Percentiles rank a stretch among this genome's conserved stretches.
Conservation (phyloP, 2,329 filamentous ascomycete species). For the Ambrosiella xylebori region DNA sequence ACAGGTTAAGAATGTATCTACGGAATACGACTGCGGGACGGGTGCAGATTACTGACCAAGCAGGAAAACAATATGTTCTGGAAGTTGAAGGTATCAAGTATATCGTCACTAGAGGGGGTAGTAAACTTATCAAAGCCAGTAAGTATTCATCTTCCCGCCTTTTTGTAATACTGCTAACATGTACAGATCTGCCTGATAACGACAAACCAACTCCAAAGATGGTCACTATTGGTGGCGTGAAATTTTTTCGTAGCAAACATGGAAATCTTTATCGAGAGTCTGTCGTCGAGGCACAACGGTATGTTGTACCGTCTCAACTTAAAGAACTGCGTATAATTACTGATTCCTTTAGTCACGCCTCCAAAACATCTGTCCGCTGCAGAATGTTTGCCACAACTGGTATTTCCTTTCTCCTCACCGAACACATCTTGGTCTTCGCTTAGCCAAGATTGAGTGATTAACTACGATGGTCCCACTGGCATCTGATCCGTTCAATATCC, state of each 20-base stretch:
- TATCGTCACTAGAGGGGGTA: conserved; percentile 55
- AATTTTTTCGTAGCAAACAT: conserved; percentile 70
- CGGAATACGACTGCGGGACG: background rate
- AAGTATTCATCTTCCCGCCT: conserved; percentile 30
- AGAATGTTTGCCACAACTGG: conserved; percentile 52
- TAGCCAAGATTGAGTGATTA: too few relatives aligned
- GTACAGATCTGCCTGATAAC: conserved; percentile 16
- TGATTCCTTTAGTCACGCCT: conserved; percentile 30
- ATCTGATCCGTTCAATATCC: too few relatives aligned
- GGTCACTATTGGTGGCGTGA: conserved; percentile 55
- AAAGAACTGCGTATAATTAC: conserved; percentile 23
- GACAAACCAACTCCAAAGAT: conserved; percentile 54
- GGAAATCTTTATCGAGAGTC: conserved; percentile 71
- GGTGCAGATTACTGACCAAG: conserved; percentile 1
- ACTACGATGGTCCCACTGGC: too few relatives aligned
- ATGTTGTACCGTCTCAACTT: conserved; percentile 23
- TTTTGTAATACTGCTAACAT: conserved; percentile 32
- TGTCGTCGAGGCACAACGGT: conserved; percentile 61
- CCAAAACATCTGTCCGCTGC: conserved; percentile 59
- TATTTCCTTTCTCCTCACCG: conserved; percentile 34
- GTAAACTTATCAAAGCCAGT: conserved; percentile 59
- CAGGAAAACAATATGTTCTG: conserved; percentile 10
- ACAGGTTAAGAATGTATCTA: conserved; percentile 6
- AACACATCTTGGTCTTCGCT: background rate
- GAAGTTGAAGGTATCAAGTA: conserved; percentile 56